Evolutionary conservation across 2,329 filamentous ascomycete species (phyloP).

Genomic region (Aureobasidium subglaciale): DNA sequence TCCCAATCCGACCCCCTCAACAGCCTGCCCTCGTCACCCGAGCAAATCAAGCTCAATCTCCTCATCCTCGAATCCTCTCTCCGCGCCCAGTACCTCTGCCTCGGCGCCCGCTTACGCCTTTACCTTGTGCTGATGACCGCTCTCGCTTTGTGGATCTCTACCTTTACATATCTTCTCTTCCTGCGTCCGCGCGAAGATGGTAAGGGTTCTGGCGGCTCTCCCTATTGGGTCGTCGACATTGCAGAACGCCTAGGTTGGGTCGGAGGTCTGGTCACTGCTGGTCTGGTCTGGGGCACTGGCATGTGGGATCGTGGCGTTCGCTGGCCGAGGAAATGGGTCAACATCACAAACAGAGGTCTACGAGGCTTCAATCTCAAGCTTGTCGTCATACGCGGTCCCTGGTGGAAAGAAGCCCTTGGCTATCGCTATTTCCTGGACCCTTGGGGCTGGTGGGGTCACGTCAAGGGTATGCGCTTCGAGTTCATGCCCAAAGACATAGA

Average conservation of each 20-base stretch:
- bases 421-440: slow-evolving; percentile 29
- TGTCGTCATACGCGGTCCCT: slow-evolving; percentile 74
- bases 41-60: slow-evolving; percentile 96
- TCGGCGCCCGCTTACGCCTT: slow-evolving; percentile 79
- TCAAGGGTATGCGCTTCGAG: slow-evolving; percentile 29
- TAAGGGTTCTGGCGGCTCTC: slow-evolving; percentile 78
- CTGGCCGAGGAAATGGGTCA: slow-evolving; percentile 89
- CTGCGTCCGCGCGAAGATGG: slow-evolving; percentile 95
- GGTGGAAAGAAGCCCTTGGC: slow-evolving; percentile 70
- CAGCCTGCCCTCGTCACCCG: slow-evolving; percentile 79
- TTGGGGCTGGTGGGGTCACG: slow-evolving; percentile 26
- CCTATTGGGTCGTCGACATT: slow-evolving; percentile 94
- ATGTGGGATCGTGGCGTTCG: slow-evolving; percentile 93
- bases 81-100: slow-evolving; percentile 83
- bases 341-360: slow-evolving; percentile 80
- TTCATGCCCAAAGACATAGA: slow-evolving; percentile 35
- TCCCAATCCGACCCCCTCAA: slow-evolving; percentile 61
- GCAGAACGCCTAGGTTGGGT: slow-evolving; percentile 86
- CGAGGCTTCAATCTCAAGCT: slow-evolving; percentile 94
- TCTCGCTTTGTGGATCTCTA: slow-evolving; percentile 70
- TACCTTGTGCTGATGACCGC: slow-evolving; percentile 87
- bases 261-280: slow-evolving; percentile 77
- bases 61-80: slow-evolving; percentile 93
- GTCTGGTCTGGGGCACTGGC: slow-evolving; percentile 87
- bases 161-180: slow-evolving; percentile 86